phyloP scores from a whole-genome alignment of 306 rosid species.

The Cucurbita ficifolia region DNA sequence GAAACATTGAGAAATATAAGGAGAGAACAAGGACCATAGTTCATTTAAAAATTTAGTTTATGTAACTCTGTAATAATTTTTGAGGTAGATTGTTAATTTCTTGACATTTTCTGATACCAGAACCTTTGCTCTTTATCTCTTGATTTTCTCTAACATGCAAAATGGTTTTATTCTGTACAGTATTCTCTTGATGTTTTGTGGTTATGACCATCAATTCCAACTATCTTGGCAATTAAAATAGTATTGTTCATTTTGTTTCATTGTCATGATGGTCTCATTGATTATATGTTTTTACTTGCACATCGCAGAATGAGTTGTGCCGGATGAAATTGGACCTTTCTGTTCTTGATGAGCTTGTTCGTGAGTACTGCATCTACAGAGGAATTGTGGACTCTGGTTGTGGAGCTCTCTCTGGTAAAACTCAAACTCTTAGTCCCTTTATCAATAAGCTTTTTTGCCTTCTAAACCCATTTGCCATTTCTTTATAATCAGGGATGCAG shows the following conservation, averaged over 20 bases:
- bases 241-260: background rate
- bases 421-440: background rate
- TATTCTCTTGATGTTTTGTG: background rate
- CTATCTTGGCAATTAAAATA: background rate
- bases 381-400: conserved; percentile 77
- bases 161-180: background rate
- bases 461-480: conserved; percentile 11
- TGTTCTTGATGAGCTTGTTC: conserved; percentile 89
- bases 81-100: background rate
- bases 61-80: background rate
- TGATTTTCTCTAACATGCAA: background rate
- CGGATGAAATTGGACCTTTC: conserved; percentile 75
- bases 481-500: conserved; percentile 33
- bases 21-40: background rate
- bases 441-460: background rate
- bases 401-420: conserved; percentile 23
- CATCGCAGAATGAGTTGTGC: conserved; percentile 84
- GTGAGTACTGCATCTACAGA: conserved; percentile 86
- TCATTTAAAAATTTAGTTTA: background rate
- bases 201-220: background rate
- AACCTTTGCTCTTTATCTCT: background rate
- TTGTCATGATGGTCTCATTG: background rate
- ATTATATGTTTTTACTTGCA: conserved; percentile 10
- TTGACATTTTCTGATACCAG: background rate
- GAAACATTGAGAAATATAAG: background rate